phyloP scores from a whole-genome alignment of 2,329 filamentous ascomycete genomes.

The Fusarium scirpi region DNA sequence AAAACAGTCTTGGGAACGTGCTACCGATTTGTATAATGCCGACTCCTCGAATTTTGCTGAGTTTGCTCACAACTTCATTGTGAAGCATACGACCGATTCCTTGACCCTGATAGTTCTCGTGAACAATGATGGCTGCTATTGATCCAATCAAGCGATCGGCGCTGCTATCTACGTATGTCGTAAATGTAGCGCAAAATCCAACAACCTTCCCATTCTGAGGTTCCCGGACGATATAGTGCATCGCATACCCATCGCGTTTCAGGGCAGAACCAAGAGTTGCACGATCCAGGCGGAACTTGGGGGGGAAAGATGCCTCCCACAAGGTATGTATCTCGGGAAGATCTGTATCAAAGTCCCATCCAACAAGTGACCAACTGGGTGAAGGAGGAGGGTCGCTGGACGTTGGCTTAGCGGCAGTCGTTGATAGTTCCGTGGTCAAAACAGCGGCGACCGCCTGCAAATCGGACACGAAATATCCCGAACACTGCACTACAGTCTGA shows the following conservation, averaged over 20 bases:
- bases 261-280: constrained; percentile 61
- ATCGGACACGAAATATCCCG: constrained; percentile 60
- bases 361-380: constrained; percentile 57
- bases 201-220: constrained; percentile 57
- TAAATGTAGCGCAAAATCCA: constrained; percentile 71
- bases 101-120: constrained; percentile 58
- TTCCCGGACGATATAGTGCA: constrained; percentile 68
- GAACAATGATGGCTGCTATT: constrained; percentile 66
- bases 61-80: constrained; percentile 61
- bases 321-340: constrained; percentile 57
- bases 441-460: constrained; percentile 64
- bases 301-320: constrained; percentile 60
- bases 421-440: constrained; percentile 59
- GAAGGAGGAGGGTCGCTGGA: constrained; percentile 40
- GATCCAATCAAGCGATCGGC: constrained; percentile 67
- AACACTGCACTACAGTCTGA: constrained; percentile 64
- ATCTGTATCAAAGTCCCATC: constrained; percentile 56
- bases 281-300: constrained; percentile 59
- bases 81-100: constrained; percentile 68
- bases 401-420: constrained; percentile 8
- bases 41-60: constrained; percentile 64
- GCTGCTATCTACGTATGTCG: constrained; percentile 66
- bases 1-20: constrained; percentile 69
- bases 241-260: constrained; percentile 66
- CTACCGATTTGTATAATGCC: constrained; percentile 67